phyloP scores from a whole-genome alignment of 2,329 filamentous ascomycete species.

The Colletotrichum filicis region DNA sequence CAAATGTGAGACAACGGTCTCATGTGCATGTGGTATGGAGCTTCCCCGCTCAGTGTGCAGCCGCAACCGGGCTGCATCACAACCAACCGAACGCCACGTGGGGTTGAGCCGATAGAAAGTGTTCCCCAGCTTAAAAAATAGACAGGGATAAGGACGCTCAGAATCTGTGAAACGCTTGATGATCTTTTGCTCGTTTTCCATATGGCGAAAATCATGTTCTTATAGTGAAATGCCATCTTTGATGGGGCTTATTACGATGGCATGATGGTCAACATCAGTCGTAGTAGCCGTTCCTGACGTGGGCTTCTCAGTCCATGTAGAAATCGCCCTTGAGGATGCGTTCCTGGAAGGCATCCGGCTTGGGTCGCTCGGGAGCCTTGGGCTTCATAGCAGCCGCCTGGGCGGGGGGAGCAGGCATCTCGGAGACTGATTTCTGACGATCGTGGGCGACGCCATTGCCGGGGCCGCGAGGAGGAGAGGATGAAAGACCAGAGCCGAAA shows the following conservation, averaged over 20 bases:
- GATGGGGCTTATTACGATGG: not conserved
- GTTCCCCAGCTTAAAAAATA: conserved; percentile 9
- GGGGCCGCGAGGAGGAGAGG: conserved; percentile 55
- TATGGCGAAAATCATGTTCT: not conserved
- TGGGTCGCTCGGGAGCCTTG: conserved; percentile 63
- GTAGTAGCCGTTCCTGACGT: not conserved
- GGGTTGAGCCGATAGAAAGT: conserved; percentile 1
- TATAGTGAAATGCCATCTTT: not conserved
- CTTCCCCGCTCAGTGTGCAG: not conserved
- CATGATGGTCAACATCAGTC: not conserved
- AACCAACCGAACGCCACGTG: conserved; percentile 29
- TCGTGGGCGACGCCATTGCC: conserved; percentile 61
- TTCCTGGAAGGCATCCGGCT: conserved; percentile 96
- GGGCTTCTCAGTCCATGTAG: conserved; percentile 85
- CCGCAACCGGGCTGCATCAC: conserved; percentile 21
- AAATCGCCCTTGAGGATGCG: conserved; percentile 98
- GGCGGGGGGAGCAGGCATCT: conserved; percentile 68
- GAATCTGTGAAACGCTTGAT: conserved; percentile 20
- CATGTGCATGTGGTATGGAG: conserved; percentile 21
- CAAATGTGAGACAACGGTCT: conserved; percentile 26
- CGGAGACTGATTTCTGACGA: conserved; percentile 76
- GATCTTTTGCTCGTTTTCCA: conserved; percentile 25
- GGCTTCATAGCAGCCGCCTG: conserved; percentile 60
- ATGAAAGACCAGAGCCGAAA: conserved; percentile 57
- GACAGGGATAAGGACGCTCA: conserved; percentile 4